Base-by-base conservation (phyloP, 2,329 filamentous ascomycete species). In the Aureobasidium melanogenum region DNA sequence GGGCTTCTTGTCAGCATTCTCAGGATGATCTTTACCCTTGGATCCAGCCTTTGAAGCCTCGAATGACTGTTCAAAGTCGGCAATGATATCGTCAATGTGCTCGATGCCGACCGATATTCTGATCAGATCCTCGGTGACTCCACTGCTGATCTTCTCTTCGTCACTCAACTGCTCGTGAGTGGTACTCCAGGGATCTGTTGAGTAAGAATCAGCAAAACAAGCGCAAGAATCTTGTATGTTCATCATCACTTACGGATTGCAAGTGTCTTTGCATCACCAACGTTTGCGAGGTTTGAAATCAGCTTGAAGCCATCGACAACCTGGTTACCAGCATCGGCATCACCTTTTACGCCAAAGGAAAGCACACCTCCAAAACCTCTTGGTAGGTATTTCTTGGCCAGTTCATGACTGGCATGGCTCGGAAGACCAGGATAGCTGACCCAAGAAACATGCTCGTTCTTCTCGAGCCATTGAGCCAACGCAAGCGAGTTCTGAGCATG, bases 11-110 rank as follows among this genome's bases (percentile, higher is more conserved):
- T 72, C 72, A 62, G 71, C 67, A 63, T 70, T 68, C 4, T 69
- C 68, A 8, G 74, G 76, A 71, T 77, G 77, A 24, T 19, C 44
- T 24, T 50, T 24, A 34, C 34, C 28, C 22, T 59, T 41, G 4
- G 30, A 9, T 24, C 19, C 24, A 30, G 22, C 30, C 10, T 77
- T 79, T 1, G 75, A 75, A 7, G 77, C 71, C 28, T 83, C 81
- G 76, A 97, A 95, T 0, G 89, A 89, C 79, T 96, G 92, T 75
- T 93, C 88, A 72, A 97, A 97, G 76, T 97, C 93, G 68, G 86
- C 88, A 71, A 96, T 94, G 69, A 97, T 97, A 71, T 97, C 93
- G 77, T 96, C 92, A 72, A 97, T 96, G 74, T 97, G 91, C 78
- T 97, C 93, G 0, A 88, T 96, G 57, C 93, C 93, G 63, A 97